phyloP scores from a whole-genome alignment of 1,284 basidiomycete genomes.

The Cryptococcus sp. region DNA sequence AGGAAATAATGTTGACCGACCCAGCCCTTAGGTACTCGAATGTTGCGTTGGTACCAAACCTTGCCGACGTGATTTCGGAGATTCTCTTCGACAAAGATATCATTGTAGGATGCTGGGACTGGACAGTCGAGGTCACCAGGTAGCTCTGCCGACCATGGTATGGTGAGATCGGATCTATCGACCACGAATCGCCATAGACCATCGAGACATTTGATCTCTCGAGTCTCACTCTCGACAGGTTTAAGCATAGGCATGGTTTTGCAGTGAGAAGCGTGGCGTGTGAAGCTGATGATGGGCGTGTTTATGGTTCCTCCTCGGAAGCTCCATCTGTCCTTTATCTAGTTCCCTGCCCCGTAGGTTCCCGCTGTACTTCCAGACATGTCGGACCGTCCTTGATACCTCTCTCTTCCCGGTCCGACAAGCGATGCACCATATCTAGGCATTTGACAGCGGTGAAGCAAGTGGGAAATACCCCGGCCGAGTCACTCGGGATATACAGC shows the following conservation, averaged over 20 bases:
- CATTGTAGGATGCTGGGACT: slow-evolving; percentile 30
- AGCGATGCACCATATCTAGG: too few relatives aligned
- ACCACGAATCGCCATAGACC: slow-evolving; percentile 14
- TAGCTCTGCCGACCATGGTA: slow-evolving; percentile 7
- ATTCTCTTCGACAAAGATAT: slow-evolving; percentile 29
- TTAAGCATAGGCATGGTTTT: slow-evolving; percentile 5
- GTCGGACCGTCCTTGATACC: background rate
- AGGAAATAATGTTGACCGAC: slow-evolving; percentile 11
- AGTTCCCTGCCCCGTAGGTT: background rate
- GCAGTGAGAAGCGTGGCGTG: background rate
- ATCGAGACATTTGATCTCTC: slow-evolving; percentile 12
- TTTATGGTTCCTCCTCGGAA: background rate
- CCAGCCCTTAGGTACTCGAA: slow-evolving; percentile 20
- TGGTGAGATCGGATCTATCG: slow-evolving; percentile 1
- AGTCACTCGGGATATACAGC: too few relatives aligned
- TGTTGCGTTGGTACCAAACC: slow-evolving; percentile 22
- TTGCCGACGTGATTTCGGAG: slow-evolving; percentile 33
- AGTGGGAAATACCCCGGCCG: too few relatives aligned
- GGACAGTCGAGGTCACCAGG: slow-evolving; percentile 20
- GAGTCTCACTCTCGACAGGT: slow-evolving; percentile 6
- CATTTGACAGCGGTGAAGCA: too few relatives aligned
- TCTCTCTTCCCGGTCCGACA: background rate
- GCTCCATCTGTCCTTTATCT: background rate
- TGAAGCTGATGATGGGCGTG: background rate
- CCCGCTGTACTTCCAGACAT: background rate